Percentiles rank a stretch among this genome's conserved stretches.
Evolutionary conservation across 2,329 filamentous ascomycete genomes (phyloP).

Genomic region (Botrytis fragariae): DNA sequence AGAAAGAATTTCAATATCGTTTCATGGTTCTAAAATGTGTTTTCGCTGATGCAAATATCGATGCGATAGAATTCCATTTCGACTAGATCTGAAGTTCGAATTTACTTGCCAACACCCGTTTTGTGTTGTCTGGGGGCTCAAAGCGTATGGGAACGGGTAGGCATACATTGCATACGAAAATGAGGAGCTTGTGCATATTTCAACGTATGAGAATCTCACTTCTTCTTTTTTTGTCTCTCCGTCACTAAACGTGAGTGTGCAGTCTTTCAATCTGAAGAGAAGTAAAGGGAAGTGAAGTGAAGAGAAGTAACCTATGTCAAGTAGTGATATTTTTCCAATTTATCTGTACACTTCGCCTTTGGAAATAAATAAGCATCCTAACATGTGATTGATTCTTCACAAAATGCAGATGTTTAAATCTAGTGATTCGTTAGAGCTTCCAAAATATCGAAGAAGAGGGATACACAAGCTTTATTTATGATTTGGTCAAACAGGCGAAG

Average conservation of each 20-base stretch:
- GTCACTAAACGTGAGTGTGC: accelerated
- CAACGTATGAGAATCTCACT: neutral
- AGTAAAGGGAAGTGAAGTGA: too few relatives aligned
- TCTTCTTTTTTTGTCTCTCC: neutral
- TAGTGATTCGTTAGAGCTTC: neutral
- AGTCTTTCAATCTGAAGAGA: neutral
- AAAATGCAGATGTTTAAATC: neutral
- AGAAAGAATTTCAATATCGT: neutral
- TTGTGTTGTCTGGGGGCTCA: neutral
- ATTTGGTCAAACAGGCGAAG: neutral
- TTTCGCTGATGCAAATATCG: neutral
- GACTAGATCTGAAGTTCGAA: neutral
- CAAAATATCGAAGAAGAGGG: neutral
- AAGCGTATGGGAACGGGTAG: too few relatives aligned
- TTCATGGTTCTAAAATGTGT: neutral
- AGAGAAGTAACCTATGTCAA: neutral
- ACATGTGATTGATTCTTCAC: neutral
- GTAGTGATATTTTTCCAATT: neutral
- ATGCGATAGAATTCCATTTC: neutral
- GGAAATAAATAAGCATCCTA: neutral
- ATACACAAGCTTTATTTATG: neutral
- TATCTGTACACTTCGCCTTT: neutral
- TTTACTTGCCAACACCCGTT: accelerated
- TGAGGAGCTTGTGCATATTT: neutral
- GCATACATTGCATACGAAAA: neutral